These are phyloP conservation scores for Claviceps paspali DNA, from an alignment of 2,329 filamentous ascomycete genomes.

Conservation along the genomic window DNA sequence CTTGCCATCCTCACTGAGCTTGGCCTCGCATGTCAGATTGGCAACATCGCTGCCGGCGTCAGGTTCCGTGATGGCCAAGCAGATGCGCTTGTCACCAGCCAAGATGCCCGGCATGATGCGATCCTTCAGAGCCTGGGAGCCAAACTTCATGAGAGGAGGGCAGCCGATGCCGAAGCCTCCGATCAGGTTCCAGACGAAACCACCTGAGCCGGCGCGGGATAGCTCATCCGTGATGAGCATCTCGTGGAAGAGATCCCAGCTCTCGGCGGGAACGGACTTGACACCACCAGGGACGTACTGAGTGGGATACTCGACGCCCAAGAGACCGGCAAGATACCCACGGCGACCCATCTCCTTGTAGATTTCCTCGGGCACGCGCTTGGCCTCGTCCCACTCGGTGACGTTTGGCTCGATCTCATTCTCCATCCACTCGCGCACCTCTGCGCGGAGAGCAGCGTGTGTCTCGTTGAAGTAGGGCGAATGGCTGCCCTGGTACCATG, in stretches of 20 bases:
- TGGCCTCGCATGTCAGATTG: slow-evolving; percentile 89
- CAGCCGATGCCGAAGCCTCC: slow-evolving; percentile 94
- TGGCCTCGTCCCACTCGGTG: slow-evolving; percentile 93
- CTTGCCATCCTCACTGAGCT: slow-evolving; percentile 88
- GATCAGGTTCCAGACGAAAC: slow-evolving; percentile 92
- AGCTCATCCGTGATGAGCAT: slow-evolving; percentile 90
- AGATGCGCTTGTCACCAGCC: slow-evolving; percentile 90
- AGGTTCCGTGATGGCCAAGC: slow-evolving; percentile 90
- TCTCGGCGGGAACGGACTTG: slow-evolving; percentile 65
- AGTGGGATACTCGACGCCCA: slow-evolving; percentile 69
- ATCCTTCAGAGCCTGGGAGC: slow-evolving; percentile 69
- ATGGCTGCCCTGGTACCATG: slow-evolving; percentile 91
- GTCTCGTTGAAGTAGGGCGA: slow-evolving; percentile 94
- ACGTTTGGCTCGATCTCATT: slow-evolving; percentile 80
- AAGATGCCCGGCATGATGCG: slow-evolving; percentile 81
- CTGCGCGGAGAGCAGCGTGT: slow-evolving; percentile 77
- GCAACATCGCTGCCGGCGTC: slow-evolving; percentile 93
- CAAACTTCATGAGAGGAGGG: slow-evolving; percentile 84
- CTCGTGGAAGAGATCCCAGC: slow-evolving; percentile 99
- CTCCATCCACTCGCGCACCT: slow-evolving; percentile 87
- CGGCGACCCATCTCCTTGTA: slow-evolving; percentile 93
- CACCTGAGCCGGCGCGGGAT: slow-evolving; percentile 74
- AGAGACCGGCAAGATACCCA: slow-evolving; percentile 82
- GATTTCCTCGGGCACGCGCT: slow-evolving; percentile 71
- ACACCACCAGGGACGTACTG: slow-evolving; percentile 54